Conservation (phyloP, 768 basidiomycete species). For the Lentinula boryana region DNA sequence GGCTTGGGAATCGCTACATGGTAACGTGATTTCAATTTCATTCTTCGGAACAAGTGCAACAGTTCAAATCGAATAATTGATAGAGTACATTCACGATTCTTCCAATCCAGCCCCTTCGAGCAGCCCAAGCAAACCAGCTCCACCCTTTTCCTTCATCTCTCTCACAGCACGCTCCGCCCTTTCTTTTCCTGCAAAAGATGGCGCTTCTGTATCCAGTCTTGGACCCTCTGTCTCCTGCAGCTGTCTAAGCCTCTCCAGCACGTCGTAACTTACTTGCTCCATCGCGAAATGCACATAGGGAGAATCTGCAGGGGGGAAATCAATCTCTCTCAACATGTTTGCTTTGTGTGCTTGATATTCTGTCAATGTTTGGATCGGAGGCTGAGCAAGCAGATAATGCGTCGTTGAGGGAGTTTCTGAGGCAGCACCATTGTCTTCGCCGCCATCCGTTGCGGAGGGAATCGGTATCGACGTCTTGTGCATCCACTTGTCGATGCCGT, state of each 20-base stretch:
- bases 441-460: background rate
- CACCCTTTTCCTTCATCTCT: conserved; percentile 18
- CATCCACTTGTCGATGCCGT: conserved; percentile 44
- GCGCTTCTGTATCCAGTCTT: conserved; percentile 33
- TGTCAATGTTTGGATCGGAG: conserved; percentile 23
- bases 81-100: background rate
- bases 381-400: conserved; percentile 26
- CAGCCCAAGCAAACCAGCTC: conserved; percentile 36
- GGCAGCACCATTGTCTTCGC: background rate
- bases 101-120: conserved; percentile 36
- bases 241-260: conserved; percentile 47
- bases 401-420: conserved; percentile 14
- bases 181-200: conserved; percentile 27
- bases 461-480: conserved; percentile 23
- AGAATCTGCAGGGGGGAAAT: conserved; percentile 9
- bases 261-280: conserved; percentile 38
- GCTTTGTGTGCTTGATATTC: conserved; percentile 41
- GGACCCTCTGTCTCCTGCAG: conserved; percentile 37
- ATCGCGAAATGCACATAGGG: conserved; percentile 25
- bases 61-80: no score
- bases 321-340: conserved; percentile 30
- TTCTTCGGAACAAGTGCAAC: background rate
- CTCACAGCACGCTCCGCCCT: conserved; percentile 43
- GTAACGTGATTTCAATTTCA: background rate
- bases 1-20: background rate